Percentiles rank a stretch among this genome's conserved stretches.
phyloP scores from a whole-genome alignment of 2,329 filamentous ascomycete species.

The Trichoderma koningii region DNA sequence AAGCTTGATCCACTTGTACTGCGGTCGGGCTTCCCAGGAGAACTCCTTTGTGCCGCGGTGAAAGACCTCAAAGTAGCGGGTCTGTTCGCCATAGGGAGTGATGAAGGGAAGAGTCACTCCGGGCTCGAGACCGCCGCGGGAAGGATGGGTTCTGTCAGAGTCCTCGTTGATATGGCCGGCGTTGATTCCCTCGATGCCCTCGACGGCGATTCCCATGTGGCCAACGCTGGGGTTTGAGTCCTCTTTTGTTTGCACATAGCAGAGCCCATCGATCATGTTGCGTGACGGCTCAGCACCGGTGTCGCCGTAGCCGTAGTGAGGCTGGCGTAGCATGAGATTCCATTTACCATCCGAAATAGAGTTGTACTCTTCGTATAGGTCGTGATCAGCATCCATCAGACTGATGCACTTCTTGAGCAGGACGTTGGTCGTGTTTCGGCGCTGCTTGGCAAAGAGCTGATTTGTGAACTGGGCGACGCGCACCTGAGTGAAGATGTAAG shows the following conservation, averaged over 20 bases:
- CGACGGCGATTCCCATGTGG: conserved; percentile 40
- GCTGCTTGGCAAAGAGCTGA: conserved; percentile 56
- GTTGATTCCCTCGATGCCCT: conserved; percentile 40
- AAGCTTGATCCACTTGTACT: conserved; percentile 41
- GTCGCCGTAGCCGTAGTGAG: conserved; percentile 48
- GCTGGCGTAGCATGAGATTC: conserved; percentile 57
- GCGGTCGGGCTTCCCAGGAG: conserved; percentile 36
- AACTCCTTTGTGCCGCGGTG: conserved; percentile 38
- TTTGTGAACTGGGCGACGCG: conserved; percentile 52
- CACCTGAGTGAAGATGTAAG: conserved; percentile 54
- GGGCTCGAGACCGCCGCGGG: conserved; percentile 37
- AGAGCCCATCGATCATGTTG: conserved; percentile 57
- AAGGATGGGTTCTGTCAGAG: conserved; percentile 52
- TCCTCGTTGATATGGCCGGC: conserved; percentile 53
- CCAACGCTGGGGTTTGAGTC: conserved; percentile 50
- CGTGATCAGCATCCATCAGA: conserved; percentile 55
- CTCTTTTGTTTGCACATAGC: conserved; percentile 54
- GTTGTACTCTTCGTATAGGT: conserved; percentile 55
- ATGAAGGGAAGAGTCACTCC: conserved; percentile 38
- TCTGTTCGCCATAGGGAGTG: conserved; percentile 38
- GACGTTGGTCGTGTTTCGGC: conserved; percentile 58
- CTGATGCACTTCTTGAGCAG: conserved; percentile 50
- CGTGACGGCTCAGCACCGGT: conserved; percentile 45
- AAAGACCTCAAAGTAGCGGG: conserved; percentile 43
- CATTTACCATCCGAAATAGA: conserved; percentile 55